Percentiles rank a stretch among this genome's conserved stretches.
Evolutionary conservation across 805 yeast species (phyloP).

Genomic region (Metschnikowia kunwiensis): DNA sequence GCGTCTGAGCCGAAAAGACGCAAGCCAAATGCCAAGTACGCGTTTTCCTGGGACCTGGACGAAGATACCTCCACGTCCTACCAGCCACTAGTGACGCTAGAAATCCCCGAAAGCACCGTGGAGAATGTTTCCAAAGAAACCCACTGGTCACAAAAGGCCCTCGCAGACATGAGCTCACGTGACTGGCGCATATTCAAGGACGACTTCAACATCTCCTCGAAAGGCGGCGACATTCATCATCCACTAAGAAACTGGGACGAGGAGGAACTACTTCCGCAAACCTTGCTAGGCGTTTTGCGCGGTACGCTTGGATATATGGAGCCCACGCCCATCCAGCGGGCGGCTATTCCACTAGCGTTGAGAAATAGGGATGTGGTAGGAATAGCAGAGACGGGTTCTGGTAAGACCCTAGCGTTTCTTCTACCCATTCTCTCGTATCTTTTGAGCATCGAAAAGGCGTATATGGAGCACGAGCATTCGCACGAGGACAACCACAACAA

Average conservation of each 20-base stretch:
- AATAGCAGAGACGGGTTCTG: constrained; percentile 95
- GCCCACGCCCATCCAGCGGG: constrained; percentile 92
- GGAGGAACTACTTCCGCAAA: constrained; percentile 41
- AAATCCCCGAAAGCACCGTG: constrained; percentile 11
- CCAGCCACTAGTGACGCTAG: constrained; percentile 37
- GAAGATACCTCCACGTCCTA: constrained; percentile 61
- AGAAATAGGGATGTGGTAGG: constrained; percentile 69
- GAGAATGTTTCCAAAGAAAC: constrained; percentile 21
- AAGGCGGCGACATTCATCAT: constrained; percentile 41
- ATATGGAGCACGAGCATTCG: constrained; percentile 37
- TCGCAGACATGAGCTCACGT: constrained; percentile 64
- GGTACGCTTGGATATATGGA: constrained; percentile 45
- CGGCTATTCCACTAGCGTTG: constrained; percentile 72
- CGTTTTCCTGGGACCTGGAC: constrained; percentile 63
- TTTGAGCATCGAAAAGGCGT: constrained; percentile 31
- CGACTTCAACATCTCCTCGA: constrained; percentile 64
- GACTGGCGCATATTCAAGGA: constrained; percentile 90
- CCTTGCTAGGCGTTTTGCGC: constrained; percentile 28
- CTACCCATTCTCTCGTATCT: constrained; percentile 67
- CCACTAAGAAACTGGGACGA: constrained; percentile 81
- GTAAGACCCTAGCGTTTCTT: constrained; percentile 83
- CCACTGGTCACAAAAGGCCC: constrained; percentile 70
- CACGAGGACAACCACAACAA: constrained; percentile 50
- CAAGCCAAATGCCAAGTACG: constrained; percentile 37
- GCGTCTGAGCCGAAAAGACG: constrained; percentile 3